Conservation (phyloP, 805 yeast genomes). For the Candida saitoana region DNA sequence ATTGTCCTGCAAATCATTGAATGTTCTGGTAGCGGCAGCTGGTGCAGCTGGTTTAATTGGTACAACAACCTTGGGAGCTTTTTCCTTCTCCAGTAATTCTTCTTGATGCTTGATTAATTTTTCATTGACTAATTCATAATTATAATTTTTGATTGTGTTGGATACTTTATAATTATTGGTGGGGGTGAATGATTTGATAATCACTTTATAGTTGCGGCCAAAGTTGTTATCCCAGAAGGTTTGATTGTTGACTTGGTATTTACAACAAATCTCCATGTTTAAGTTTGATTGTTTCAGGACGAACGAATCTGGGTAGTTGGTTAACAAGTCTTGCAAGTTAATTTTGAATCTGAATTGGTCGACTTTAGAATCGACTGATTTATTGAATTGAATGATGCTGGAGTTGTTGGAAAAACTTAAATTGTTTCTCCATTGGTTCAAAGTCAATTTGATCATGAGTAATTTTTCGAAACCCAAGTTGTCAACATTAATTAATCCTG, state of each 20-base stretch:
- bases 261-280: constrained; percentile 32
- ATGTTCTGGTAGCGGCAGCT: neutral
- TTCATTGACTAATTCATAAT: constrained; percentile 3
- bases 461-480: constrained; percentile 37
- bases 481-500: constrained; percentile 26
- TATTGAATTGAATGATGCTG: constrained; percentile 8
- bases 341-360: constrained; percentile 51
- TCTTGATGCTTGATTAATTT: neutral
- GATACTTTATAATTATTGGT: constrained; percentile 1
- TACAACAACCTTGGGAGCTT: neutral
- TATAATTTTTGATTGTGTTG: constrained; percentile 6
- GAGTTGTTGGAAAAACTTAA: constrained; percentile 19
- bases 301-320: constrained; percentile 13
- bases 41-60: neutral
- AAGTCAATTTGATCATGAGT: constrained; percentile 42
- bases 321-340: constrained; percentile 25
- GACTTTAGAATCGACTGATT: constrained; percentile 18
- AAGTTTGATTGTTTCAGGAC: constrained; percentile 12
- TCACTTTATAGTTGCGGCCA: constrained; percentile 32
- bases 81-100: neutral
- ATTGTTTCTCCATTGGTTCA: constrained; percentile 45
- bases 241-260: constrained; percentile 25
- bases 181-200: constrained; percentile 18
- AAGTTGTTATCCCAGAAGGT: constrained; percentile 39
- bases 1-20: neutral